phyloP scores from a whole-genome alignment of 352 stramenopile genomes.

The Phytophthora megakarya region DNA sequence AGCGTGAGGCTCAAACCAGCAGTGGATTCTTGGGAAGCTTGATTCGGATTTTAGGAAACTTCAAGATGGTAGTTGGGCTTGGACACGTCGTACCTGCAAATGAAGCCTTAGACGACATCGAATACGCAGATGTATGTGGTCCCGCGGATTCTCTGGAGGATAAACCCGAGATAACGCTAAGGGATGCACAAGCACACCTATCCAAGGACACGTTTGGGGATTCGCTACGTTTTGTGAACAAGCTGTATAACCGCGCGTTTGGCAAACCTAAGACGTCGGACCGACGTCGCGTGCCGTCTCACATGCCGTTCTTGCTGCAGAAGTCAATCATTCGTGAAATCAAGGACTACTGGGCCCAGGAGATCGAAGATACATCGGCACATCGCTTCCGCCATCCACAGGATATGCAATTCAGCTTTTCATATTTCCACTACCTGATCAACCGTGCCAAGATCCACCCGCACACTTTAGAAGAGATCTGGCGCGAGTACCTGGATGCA shows the following conservation, averaged over 20 bases:
- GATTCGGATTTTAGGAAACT: constrained; percentile 18
- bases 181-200: constrained; percentile 53
- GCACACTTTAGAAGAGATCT: constrained; percentile 82
- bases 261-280: constrained; percentile 56
- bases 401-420: constrained; percentile 96
- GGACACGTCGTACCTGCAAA: constrained; percentile 44
- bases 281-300: constrained; percentile 88
- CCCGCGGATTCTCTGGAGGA: constrained; percentile 10
- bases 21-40: constrained; percentile 20
- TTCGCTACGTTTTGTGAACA: constrained; percentile 92
- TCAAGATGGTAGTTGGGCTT: constrained; percentile 45
- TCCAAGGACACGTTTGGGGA: constrained; percentile 93
- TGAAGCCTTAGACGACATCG: constrained; percentile 63
- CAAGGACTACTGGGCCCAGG: constrained; percentile 75
- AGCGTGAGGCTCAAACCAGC: constrained; percentile 17
- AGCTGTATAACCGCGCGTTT: constrained; percentile 90
- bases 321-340: constrained; percentile 89
- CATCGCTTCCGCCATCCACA: constrained; percentile 91
- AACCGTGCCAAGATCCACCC: constrained; percentile 84
- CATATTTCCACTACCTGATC: constrained; percentile 95
- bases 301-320: constrained; percentile 96
- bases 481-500: constrained; percentile 87
- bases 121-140: constrained; percentile 74
- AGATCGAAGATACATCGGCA: constrained; percentile 77
- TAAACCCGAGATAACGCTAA: constrained; percentile 28